phyloP scores from a whole-genome alignment of 495 filamentous ascomycete species.

The Pseudoneurospora amorphoporcata region DNA sequence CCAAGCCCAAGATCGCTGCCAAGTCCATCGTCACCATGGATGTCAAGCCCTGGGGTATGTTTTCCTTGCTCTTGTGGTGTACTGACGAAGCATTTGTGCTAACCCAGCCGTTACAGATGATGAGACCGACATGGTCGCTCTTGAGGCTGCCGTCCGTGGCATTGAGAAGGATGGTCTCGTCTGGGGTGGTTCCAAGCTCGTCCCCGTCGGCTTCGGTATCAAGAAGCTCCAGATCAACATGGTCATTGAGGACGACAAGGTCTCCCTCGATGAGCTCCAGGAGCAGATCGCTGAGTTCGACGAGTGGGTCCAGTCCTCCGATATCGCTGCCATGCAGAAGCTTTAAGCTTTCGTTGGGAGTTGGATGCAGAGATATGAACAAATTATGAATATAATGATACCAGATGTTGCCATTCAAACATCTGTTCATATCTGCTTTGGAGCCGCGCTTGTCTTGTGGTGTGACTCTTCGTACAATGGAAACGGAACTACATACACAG shows the following conservation, averaged over 20 bases:
- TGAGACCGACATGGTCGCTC: slow-evolving; percentile 76
- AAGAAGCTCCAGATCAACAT: slow-evolving; percentile 99
- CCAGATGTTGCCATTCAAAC: background rate
- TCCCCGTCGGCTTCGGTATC: slow-evolving; percentile 90
- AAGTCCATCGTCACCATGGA: slow-evolving; percentile 95
- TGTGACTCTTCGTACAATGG: background rate
- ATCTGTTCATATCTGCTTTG: background rate
- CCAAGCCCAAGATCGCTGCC: slow-evolving; percentile 78
- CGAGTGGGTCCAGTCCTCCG: slow-evolving; percentile 94
- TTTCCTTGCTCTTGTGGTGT: background rate
- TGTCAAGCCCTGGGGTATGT: slow-evolving; percentile 97
- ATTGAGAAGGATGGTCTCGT: slow-evolving; percentile 92
- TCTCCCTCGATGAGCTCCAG: slow-evolving; percentile 82
- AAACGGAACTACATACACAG: background rate
- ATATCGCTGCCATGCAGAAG: slow-evolving; percentile 55
- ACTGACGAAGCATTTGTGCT: slow-evolving; percentile 6
- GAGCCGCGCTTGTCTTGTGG: background rate
- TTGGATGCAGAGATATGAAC: slow-evolving; percentile 15
- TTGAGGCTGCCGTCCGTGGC: slow-evolving; percentile 72
- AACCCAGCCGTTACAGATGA: slow-evolving; percentile 47
- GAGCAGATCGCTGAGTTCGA: slow-evolving; percentile 70
- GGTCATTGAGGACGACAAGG: slow-evolving; percentile 94
- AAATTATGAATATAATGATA: slow-evolving; percentile 12
- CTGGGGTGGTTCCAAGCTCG: slow-evolving; percentile 88
- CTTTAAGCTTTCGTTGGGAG: slow-evolving; percentile 15